Conservation (phyloP, 2,329 filamentous ascomycete genomes). For the Trichoderma asperellum region DNA sequence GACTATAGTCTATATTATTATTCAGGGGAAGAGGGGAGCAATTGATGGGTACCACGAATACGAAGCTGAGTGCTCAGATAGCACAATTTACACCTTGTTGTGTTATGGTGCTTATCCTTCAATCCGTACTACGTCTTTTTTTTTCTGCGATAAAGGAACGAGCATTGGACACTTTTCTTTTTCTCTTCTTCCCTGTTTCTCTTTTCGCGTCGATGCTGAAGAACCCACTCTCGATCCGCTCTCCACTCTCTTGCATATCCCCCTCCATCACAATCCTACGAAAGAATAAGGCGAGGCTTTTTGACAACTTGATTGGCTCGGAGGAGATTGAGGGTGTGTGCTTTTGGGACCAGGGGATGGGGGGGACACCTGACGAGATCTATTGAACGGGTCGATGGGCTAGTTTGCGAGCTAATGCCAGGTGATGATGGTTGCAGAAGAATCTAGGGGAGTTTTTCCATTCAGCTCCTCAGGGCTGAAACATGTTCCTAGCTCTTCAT, state of each 20-base stretch:
- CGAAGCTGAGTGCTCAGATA: conserved; percentile 4
- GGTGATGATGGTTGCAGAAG: background rate
- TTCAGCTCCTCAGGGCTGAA: background rate
- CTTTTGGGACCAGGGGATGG: background rate
- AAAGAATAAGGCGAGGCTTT: background rate
- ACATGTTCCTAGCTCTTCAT: background rate
- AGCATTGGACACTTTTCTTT: background rate
- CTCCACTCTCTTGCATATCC: background rate
- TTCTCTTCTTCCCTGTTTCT: background rate
- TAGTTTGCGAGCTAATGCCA: background rate
- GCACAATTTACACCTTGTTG: background rate
- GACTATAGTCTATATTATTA: background rate
- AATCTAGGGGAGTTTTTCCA: background rate
- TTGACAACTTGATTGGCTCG: background rate
- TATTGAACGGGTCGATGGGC: conserved; percentile 14
- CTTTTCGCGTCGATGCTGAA: background rate
- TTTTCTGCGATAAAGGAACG: background rate
- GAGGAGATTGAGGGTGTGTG: background rate
- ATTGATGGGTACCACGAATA: background rate
- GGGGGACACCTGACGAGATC: conserved; percentile 15
- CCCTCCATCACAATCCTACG: background rate
- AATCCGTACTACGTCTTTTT: background rate
- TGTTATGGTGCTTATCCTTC: background rate
- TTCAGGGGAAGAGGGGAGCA: background rate
- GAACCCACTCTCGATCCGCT: conserved; percentile 7